These are phyloP conservation scores for Solanum lycopersicoides DNA, from an alignment of 257 asterid species.

Conservation along the genomic window DNA sequence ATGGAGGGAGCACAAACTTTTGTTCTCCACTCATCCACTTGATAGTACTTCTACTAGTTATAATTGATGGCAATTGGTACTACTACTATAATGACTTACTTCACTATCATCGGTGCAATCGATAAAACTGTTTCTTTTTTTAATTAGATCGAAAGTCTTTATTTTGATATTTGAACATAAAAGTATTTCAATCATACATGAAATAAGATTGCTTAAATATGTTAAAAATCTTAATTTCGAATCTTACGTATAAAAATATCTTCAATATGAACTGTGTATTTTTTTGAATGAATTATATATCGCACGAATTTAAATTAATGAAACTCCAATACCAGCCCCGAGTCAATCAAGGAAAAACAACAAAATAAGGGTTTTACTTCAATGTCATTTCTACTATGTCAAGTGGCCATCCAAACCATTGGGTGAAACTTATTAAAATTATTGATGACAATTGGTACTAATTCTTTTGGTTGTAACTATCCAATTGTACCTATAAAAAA, in stretches of 20 bases:
- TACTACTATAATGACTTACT: not conserved
- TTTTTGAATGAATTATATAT: not conserved
- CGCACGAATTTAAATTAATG: not conserved
- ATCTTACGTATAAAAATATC: too few relatives aligned
- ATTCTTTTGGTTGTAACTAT: not conserved
- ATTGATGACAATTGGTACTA: not conserved
- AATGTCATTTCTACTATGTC: not conserved
- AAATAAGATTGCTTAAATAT: fast-evolving
- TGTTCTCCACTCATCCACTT: slow-evolving; percentile 2
- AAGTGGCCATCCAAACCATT: not conserved
- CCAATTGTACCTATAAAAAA: not conserved
- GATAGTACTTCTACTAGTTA: not conserved
- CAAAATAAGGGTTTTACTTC: not conserved
- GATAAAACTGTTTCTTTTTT: too few relatives aligned
- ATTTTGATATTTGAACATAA: too few relatives aligned
- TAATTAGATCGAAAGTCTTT: too few relatives aligned
- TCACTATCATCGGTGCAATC: too few relatives aligned
- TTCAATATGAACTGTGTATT: not conserved
- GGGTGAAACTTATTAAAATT: not conserved
- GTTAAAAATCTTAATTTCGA: too few relatives aligned
- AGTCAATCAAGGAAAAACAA: not conserved
- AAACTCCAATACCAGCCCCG: fast-evolving
- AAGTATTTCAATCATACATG: too few relatives aligned
- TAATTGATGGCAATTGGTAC: not conserved
- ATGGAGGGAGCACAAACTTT: not conserved